Base-by-base conservation (phyloP, 768 basidiomycete genomes). In the Leucocoprinus birnbaumii region DNA sequence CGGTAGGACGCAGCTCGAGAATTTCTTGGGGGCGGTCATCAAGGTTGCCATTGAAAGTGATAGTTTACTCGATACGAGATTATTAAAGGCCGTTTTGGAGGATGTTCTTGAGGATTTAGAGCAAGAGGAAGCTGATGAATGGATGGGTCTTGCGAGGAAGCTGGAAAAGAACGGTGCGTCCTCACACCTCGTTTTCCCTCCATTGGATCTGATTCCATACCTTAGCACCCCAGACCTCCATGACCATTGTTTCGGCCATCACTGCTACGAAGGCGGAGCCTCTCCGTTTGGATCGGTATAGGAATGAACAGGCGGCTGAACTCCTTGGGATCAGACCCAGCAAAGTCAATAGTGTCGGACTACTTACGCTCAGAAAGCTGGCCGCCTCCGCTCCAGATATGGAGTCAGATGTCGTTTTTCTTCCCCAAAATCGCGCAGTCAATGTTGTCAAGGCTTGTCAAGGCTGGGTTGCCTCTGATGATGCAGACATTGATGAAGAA, bases 241-340 rank as follows among this genome's bases (percentile, higher is more conserved):
- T 91, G 61, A 80, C 85, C 1, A 80, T 97, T 52, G 67, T 88
- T 6, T 70, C 77, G 8, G 80, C 85, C 2, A 70, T 94, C 40
- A 78, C 84, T 9, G 70, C 74, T 19, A 78, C 79, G 21, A 84
- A 85, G 0, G 76, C 84, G 1, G 93, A 94, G 59, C 83, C 84
- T 7, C 80, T 79, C 0, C 81, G 82, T 18, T 76, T 96, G 21
- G 87, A 90, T 61, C 79, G 91, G 18, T 89, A 88, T 63, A 82
- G 94, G 18, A 97, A 95, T 66, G 94, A 97, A 68, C 77, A 95
- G 9, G 95, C 96, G 0, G 87, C 91, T n/a, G 78, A 77, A 18
- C 67, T 94, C 3, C 72, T 89, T 0, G 89, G 87, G 21, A 75
- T 97, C 13, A 78, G 79, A 1, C 65, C 87, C 0, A 61, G 68